Evolutionary conservation across 2,329 filamentous ascomycete species (phyloP).

Genomic region (Neurospora crassa): DNA sequence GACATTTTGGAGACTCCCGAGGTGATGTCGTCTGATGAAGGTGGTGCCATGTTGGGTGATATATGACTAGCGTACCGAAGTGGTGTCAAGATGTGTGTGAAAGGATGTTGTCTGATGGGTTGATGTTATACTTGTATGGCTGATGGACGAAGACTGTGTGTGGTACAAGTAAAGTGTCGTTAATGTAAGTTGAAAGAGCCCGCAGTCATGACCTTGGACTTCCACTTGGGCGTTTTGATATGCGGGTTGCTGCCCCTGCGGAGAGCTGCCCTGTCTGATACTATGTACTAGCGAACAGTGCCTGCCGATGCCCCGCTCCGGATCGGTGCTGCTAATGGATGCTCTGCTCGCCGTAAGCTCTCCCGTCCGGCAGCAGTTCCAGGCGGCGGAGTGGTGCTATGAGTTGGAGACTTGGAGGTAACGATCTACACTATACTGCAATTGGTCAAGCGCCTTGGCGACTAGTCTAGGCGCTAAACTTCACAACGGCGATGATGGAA

Average conservation of each 20-base stretch:
- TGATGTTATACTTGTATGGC: not conserved
- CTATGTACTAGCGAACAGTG: not conserved
- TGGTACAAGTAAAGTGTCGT: not conserved
- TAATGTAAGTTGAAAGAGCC: not conserved
- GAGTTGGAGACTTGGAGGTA: not conserved
- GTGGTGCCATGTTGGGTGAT: conserved; percentile 10
- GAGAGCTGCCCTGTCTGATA: not conserved
- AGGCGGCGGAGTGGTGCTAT: not conserved
- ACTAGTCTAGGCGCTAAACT: not conserved
- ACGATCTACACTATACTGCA: not conserved
- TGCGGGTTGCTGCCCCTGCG: not conserved
- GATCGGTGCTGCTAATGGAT: not conserved
- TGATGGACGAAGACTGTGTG: no score
- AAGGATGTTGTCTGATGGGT: not conserved
- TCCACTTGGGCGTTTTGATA: not conserved
- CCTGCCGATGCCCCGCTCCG: not conserved
- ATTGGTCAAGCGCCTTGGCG: not conserved
- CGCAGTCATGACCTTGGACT: not conserved
- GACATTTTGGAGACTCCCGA: conserved; percentile 17
- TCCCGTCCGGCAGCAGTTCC: not conserved
- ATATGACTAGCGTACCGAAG: not conserved
- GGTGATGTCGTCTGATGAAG: conserved; percentile 9
- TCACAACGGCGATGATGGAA: not conserved
- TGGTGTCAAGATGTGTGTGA: not conserved
- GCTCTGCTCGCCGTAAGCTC: not conserved